Evolutionary conservation across 2,329 filamentous ascomycete species (phyloP), one percentile per base, ranked within the genome.

Genomic region (Claviceps sp.): DNA sequence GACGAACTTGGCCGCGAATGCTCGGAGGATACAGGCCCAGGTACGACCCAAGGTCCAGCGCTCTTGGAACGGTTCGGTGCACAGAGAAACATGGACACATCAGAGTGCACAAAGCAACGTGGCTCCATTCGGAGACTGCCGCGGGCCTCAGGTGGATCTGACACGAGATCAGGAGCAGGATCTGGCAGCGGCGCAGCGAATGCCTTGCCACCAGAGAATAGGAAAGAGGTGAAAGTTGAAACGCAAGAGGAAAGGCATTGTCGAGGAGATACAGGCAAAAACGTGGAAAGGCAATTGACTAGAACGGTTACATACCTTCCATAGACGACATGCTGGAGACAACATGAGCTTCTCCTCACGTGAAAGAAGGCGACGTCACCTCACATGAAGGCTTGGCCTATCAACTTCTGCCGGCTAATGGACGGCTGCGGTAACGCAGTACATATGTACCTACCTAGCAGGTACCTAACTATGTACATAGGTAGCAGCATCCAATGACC

Each of bases 51-150:
- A 13, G n/a, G 34, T 36, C 26, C 5, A 36, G 49, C 14, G 34
- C 29, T 44, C 49, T 38, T 38, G 26, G 17, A 20, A 34, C 29
- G 34, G 42, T 38, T 29, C 42, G 34, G 20, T 38, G 17, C 20
- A 45, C 42, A 50, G 34, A 45, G 42, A 38, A 45, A 44, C 20
- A 20, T 23, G 49, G 49, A 45, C 40, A 45, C 49, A 50, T 45
- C 29, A 29, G 38, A 48, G 45, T 42, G 44, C 45, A 47, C 45
- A 40, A 17, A 36, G 46, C 45, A 36, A 53, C 52, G 52, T 53
- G 52, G 52, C 49, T 49, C 52, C 52, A 53, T 45, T 47, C 52
- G 52, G 52, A 51, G 40, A 34, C 51, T 53, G 44, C 49, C 49
- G 49, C 52, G 49, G 37, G 40, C 40, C 34, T 3, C 7, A 16